Conservation (phyloP, 2,329 filamentous ascomycete species). For the Sporothrix brunneoviolacea region DNA sequence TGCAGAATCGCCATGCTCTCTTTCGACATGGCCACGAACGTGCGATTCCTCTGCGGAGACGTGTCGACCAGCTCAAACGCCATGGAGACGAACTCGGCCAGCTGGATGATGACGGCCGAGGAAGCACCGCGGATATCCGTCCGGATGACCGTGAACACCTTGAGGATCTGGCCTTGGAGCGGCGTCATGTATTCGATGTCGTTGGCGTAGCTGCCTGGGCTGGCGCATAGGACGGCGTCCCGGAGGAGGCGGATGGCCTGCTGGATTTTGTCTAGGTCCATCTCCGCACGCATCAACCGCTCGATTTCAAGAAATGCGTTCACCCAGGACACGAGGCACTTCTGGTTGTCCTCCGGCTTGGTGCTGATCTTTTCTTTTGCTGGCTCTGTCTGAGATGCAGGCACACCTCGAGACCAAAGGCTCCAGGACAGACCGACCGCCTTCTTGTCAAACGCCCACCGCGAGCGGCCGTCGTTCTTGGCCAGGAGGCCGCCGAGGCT, state of each 20-base stretch:
- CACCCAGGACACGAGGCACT: constrained; percentile 79
- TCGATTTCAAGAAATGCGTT: constrained; percentile 72
- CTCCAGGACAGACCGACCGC: constrained; percentile 60
- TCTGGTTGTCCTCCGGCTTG: constrained; percentile 61
- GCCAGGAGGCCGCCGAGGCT: constrained; percentile 59
- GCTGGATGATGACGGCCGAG: constrained; percentile 59
- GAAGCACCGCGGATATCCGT: constrained; percentile 60
- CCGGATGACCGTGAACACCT: constrained; percentile 60
- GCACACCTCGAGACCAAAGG: constrained; percentile 63
- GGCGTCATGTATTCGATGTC: constrained; percentile 69
- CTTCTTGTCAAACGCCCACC: constrained; percentile 38
- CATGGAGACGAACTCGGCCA: constrained; percentile 64
- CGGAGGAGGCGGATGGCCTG: constrained; percentile 67
- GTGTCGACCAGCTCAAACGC: constrained; percentile 48
- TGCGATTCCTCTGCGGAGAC: constrained; percentile 48
- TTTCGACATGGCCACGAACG: constrained; percentile 86
- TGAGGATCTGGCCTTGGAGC: constrained; percentile 63
- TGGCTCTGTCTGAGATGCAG: constrained; percentile 38
- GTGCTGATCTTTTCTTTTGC: constrained; percentile 29
- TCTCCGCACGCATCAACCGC: constrained; percentile 57
- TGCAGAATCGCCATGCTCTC: constrained; percentile 67
- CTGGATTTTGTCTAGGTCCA: constrained; percentile 56
- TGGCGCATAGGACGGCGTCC: constrained; percentile 63
- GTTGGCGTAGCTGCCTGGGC: constrained; percentile 58
- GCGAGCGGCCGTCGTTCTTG: constrained; percentile 37